Evolutionary conservation across 495 filamentous ascomycete species (phyloP), one percentile per base, ranked within the genome.

Genomic region (Penicillium canariense): DNA sequence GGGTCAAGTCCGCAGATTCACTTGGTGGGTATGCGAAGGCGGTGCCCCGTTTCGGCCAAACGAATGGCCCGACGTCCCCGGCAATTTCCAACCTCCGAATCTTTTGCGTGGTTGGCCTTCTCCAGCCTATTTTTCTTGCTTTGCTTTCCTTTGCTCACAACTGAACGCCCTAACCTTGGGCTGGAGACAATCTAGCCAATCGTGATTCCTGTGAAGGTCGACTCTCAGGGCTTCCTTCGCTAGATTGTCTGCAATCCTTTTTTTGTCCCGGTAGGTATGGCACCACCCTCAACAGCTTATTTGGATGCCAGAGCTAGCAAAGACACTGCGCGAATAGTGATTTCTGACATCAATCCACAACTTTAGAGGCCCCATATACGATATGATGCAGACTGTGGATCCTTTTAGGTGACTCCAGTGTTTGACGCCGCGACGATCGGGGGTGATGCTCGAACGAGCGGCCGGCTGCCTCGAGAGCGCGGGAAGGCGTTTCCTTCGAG

Each of bases 391-490:
- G 49, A 54, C 54, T 32, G 31, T 53, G 25, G 39, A 59, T 50
- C 35, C 40, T 50, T 23, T 47, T 49, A 57, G 67, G 64, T 68
- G 66, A 71, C 53, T 61, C 57, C 35, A 65, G 51, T 61, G 59
- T 66, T 65, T 57, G 56, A 69, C 50, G 68, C 70, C 54, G 80
- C 75, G 42, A 70, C 77, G 36, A 75, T 84, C 60, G 75, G 71
- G 28, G 74, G 78, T 77, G 65, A 95, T 95, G 90, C 86, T 93
- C 72, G 89, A 95, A 86, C 87, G 86, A 69, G 87, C 86, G 50
- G 83, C 84, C 54, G 81, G 82, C 76, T 87, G 83, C 76, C 80
- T 91, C 71, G 84, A 91, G 81, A 83, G 82, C 76, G 88, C 86
- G 79, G 83, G 81, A 71, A 81, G 83, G 67, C 79, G 80, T 73